Evolutionary conservation across 129 eudicot species (phyloP), one percentile per base, ranked within the genome.

Genomic region (Centella asiatica): DNA sequence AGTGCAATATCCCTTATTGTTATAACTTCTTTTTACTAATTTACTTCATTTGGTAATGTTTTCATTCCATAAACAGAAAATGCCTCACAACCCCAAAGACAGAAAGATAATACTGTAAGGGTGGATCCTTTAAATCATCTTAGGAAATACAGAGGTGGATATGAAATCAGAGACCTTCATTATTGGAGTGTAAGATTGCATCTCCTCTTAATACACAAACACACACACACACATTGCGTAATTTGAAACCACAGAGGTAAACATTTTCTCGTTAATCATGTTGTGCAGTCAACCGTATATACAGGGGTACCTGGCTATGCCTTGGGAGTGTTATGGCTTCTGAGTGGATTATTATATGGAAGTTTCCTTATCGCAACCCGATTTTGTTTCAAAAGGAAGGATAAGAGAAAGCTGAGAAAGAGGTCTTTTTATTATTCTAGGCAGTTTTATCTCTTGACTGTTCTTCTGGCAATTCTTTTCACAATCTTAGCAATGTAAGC

Each of bases 121-220:
- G 76, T 74, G 0, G 95, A 90, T 63, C 97, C 97, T 42, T 66
- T 90, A 60, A 67, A 90, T 55, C 52, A 64, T 28, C 76, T 90
- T 42, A 81, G 37, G 70, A 83, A 83, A 72, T 90, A 90, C 72
- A 81, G 76, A 74, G 97, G 89, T 54, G 89, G 95, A 34, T 90
- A 83, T 67, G 84, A 90, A 69, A 79, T 90, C 48, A 86, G 85
- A 54, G 81, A 90, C 67, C 61, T 69, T 62, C 93, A 90, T 68
- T 90, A 90, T 27, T 90, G 97, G 97, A 90, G 95, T 78, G 97
- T 90, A 79, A 78, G 97, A 74, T 50, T 70, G 11, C 53, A 58
- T 17, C n/a, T 48, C 42, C 44, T 6, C 52, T 23, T 62, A 2
- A 29, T 10, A 12, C 18, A 15, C 12, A 37, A 4, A 6, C 39